Percentiles rank a stretch among this genome's conserved stretches.
These are phyloP conservation scores for Ormosia emarginata DNA, from an alignment of 306 rosid genomes.

Conservation along the genomic window DNA sequence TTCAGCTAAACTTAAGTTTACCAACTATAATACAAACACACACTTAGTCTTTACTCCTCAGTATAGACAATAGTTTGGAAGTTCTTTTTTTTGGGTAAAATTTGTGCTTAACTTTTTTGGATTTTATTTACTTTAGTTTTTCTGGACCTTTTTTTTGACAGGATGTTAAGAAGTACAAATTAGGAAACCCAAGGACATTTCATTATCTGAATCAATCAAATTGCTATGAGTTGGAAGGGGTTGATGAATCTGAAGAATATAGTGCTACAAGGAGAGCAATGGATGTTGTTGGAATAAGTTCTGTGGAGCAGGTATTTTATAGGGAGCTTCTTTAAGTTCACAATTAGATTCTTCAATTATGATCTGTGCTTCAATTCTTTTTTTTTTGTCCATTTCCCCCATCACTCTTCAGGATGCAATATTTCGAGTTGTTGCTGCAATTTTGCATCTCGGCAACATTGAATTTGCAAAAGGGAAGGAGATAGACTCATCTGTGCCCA, in stretches of 20 bases:
- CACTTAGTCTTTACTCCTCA: too few relatives aligned
- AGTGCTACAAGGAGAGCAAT: constrained; percentile 69
- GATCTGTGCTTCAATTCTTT: constrained; percentile 14
- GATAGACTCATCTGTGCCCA: constrained; percentile 73
- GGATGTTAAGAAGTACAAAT: constrained; percentile 63
- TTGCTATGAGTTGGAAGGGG: constrained; percentile 66
- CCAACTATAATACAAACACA: too few relatives aligned
- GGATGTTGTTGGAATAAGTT: constrained; percentile 78
- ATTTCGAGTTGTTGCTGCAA: constrained; percentile 81
- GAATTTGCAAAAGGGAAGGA: constrained; percentile 81
- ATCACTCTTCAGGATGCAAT: constrained; percentile 60
- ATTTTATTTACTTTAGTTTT: background rate
- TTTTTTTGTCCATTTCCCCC: background rate
- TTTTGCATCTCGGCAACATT: constrained; percentile 81
- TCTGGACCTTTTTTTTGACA: constrained; percentile 22
- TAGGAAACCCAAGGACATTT: constrained; percentile 67
- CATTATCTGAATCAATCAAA: constrained; percentile 84
- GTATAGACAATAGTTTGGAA: background rate
- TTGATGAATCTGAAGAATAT: constrained; percentile 73
- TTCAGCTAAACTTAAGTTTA: too few relatives aligned
- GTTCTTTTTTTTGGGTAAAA: background rate
- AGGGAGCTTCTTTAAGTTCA: constrained; percentile 13
- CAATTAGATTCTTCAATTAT: constrained; percentile 4
- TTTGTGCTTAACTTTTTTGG: background rate
- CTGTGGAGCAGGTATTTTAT: constrained; percentile 62